Percentiles rank a stretch among this genome's conserved stretches.
phyloP scores from a whole-genome alignment of 352 stramenopile genomes.

The Phytophthora vignae region DNA sequence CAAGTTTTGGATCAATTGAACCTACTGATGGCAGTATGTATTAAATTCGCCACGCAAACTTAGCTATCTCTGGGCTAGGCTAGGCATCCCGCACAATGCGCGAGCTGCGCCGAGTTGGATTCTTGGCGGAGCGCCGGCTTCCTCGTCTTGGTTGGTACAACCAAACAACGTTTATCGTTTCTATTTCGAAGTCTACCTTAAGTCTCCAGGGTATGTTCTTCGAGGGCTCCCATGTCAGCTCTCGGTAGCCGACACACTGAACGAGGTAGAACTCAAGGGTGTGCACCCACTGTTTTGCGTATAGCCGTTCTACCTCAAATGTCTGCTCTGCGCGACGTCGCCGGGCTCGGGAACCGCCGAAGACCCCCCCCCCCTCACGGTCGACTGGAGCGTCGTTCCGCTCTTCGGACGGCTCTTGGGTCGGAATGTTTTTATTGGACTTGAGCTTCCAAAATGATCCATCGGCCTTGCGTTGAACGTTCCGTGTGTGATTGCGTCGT shows the following conservation, averaged over 20 bases:
- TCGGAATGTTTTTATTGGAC: not conserved
- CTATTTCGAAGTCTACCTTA: not conserved
- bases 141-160: too few species aligned
- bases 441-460: not conserved
- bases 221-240: not conserved
- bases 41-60: too few species aligned
- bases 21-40: too few species aligned
- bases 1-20: not conserved
- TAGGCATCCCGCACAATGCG: too few species aligned
- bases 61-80: too few species aligned
- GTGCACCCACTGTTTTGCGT: not conserved
- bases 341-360: not conserved
- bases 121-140: too few species aligned
- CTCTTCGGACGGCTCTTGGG: not conserved
- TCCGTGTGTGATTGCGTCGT: not conserved
- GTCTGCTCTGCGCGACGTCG: not conserved
- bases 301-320: not conserved
- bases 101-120: too few species aligned
- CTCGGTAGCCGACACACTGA: not conserved
- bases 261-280: not conserved
- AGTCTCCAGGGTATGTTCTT: not conserved
- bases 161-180: not conserved
- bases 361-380: not conserved
- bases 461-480: not conserved
- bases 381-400: not conserved